Conservation (phyloP, 169 alveolate genomes). For the Cryptosporidium canis region DNA sequence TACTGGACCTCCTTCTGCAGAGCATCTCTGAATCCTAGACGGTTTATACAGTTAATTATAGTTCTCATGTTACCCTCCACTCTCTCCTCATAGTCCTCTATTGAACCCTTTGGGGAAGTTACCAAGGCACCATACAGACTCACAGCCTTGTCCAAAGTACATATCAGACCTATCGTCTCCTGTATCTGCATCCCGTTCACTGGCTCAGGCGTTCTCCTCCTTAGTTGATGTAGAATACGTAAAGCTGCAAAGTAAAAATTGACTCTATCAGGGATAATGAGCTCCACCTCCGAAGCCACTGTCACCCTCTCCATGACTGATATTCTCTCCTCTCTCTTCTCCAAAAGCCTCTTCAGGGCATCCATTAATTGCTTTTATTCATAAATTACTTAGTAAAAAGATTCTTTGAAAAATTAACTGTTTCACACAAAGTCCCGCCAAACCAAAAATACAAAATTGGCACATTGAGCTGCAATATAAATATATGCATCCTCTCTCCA, state of each 20-base stretch:
- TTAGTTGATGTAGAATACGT: conserved; percentile 43
- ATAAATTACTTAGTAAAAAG: background rate
- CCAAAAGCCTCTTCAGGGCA: conserved; percentile 9
- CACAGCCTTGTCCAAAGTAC: background rate
- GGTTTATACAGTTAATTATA: background rate
- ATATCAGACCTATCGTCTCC: background rate
- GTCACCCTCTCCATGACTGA: background rate
- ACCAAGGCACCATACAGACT: conserved; percentile 37
- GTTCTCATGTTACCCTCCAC: conserved; percentile 3
- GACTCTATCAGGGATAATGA: conserved; percentile 34
- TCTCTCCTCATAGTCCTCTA: background rate
- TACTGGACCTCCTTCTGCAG: conserved; percentile 23
- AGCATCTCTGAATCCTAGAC: conserved; percentile 12
- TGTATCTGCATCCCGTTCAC: background rate
- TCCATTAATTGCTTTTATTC: conserved; percentile 13
- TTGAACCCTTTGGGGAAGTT: conserved; percentile 6
- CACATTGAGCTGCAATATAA: background rate
- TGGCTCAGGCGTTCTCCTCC: conserved; percentile 13
- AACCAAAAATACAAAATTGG: background rate
- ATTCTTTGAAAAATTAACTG: background rate
- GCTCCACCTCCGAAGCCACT: background rate
- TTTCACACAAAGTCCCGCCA: conserved; percentile 35
- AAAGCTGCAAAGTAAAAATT: conserved; percentile 60
- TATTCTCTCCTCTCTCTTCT: conserved; percentile 11
- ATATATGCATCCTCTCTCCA: background rate